Percentiles rank a stretch among this genome's conserved stretches.
phyloP scores from a whole-genome alignment of 1,284 basidiomycete species.

The Cutaneotrichosporon sp. region DNA sequence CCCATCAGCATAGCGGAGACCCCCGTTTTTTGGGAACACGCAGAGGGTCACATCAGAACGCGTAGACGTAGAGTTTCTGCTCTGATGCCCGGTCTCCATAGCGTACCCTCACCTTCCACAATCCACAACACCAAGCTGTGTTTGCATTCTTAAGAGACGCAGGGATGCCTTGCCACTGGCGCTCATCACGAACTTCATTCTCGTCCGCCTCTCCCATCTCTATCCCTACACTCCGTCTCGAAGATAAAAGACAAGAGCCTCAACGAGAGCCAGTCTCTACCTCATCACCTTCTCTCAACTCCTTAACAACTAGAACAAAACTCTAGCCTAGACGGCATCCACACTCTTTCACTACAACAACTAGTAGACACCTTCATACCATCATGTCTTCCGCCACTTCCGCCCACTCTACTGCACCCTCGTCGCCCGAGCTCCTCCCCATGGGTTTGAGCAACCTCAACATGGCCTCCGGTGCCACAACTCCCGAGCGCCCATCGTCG shows the following conservation, averaged over 20 bases:
- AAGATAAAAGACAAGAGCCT: background rate
- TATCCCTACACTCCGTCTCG: background rate
- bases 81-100: too few relatives aligned
- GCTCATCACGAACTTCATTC: background rate
- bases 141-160: background rate
- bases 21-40: too few relatives aligned
- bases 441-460: conserved; percentile 30
- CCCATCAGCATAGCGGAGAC: too few relatives aligned
- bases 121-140: too few relatives aligned
- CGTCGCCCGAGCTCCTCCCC: conserved; percentile 25
- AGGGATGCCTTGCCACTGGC: background rate
- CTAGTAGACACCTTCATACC: background rate
- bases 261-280: background rate
- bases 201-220: background rate
- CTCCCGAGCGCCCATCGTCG: conserved; percentile 42
- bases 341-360: conserved; percentile 2
- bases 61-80: too few relatives aligned
- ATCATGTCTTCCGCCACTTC: conserved; percentile 9
- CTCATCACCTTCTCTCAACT: background rate
- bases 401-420: conserved; percentile 24
- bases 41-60: too few relatives aligned
- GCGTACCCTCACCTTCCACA: too few relatives aligned
- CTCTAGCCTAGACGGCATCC: background rate
- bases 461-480: conserved; percentile 35
- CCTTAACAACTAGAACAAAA: background rate